Percentiles rank a stretch among this genome's conserved stretches.
Evolutionary conservation across 371 early-diverging fungal species (phyloP).

Genomic region (Conidiobolus incongruus): DNA sequence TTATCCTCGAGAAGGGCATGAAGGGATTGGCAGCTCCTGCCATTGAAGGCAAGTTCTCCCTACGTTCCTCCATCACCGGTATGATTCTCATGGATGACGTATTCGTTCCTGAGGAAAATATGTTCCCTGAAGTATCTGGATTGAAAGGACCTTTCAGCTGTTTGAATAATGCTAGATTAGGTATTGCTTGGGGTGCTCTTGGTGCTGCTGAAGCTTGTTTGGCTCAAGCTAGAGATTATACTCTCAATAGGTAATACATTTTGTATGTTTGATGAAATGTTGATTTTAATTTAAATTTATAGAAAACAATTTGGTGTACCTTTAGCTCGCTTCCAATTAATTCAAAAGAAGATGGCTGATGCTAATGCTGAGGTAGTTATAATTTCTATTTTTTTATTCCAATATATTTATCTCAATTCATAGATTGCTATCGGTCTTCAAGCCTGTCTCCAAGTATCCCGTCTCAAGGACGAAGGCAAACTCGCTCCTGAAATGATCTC

Average conservation of each 20-base stretch:
- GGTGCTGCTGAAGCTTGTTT: conserved; percentile 94
- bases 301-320: conserved; percentile 87
- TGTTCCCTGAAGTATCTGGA: conserved; percentile 72
- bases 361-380: conserved; percentile 58
- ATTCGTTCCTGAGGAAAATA: conserved; percentile 68
- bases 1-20: conserved; percentile 82
- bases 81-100: conserved; percentile 98
- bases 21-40: conserved; percentile 67
- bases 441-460: conserved; percentile 79
- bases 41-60: conserved; percentile 88
- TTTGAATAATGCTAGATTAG: conserved; percentile 92
- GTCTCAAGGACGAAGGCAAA: conserved; percentile 74
- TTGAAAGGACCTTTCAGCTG: conserved; percentile 94
- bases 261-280: neutral
- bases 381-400: neutral
- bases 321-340: conserved; percentile 84
- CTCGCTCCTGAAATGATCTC: conserved; percentile 91
- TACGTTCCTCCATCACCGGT: conserved; percentile 87
- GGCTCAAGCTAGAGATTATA: conserved; percentile 70
- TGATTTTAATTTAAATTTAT: neutral
- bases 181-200: conserved; percentile 93
- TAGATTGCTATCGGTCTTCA: conserved; percentile 74
- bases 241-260: conserved; percentile 25
- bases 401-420: neutral
- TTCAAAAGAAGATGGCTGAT: conserved; percentile 93